Conservation (phyloP, 164 flowering plant genomes). For the Liriodendron chinense region DNA sequence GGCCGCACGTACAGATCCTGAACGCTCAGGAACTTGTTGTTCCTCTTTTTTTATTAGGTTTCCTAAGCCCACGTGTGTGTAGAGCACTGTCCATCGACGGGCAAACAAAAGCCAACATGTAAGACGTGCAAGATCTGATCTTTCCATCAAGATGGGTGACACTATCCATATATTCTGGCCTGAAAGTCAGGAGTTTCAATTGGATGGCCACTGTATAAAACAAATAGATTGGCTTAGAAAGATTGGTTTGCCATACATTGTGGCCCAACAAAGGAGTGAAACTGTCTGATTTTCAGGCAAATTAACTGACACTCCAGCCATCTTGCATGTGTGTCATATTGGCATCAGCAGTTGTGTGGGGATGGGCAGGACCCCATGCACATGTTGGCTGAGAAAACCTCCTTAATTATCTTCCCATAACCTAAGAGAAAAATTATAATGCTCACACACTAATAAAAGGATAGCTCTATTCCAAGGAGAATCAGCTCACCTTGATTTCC, state of each 20-base stretch:
- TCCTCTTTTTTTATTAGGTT: neutral
- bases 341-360: no score
- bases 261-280: no score
- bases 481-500: conserved; percentile 57
- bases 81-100: neutral
- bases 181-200: neutral
- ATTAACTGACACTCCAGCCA: neutral
- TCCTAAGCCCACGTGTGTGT: neutral
- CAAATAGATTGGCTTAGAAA: no score
- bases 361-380: no score
- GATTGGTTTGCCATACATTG: no score
- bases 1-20: neutral
- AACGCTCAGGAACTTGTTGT: neutral
- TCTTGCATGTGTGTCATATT: no score
- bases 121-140: neutral
- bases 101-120: neutral
- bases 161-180: neutral
- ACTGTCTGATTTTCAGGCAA: neutral
- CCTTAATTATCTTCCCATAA: neutral
- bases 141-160: neutral
- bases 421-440: neutral
- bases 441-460: neutral
- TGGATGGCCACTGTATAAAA: no score
- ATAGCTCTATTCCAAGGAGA: no score
- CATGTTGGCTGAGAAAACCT: neutral